Percentiles rank a stretch among this genome's conserved stretches.
phyloP scores from a whole-genome alignment of 371 early-diverging fungal genomes.

The Apophysomyces elegans region DNA sequence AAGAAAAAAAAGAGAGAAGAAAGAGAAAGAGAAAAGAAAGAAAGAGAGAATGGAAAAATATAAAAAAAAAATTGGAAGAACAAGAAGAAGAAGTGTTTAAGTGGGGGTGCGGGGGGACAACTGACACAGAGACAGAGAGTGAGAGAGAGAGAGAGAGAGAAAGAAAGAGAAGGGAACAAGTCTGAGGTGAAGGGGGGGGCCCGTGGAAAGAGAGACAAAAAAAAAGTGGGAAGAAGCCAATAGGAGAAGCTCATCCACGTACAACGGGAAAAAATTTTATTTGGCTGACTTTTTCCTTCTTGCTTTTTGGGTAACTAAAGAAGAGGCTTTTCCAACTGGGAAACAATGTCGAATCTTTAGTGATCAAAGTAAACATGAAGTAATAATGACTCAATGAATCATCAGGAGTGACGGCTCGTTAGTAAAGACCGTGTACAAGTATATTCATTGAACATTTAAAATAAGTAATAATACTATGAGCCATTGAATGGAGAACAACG shows the following conservation, averaged over 20 bases:
- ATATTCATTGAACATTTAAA: background rate
- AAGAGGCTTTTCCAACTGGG: background rate
- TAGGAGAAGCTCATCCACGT: background rate
- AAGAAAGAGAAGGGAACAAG: no score
- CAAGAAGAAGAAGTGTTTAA: constrained; percentile 1
- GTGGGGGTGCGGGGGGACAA: background rate
- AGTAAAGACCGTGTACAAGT: background rate
- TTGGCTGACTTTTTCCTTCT: background rate
- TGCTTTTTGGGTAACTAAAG: background rate
- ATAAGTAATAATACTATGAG: background rate
- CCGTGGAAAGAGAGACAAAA: no score
- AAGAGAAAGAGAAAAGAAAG: background rate
- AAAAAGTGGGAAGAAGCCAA: background rate
- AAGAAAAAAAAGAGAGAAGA: constrained; percentile 1
- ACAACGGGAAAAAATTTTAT: background rate
- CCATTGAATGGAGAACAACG: no score
- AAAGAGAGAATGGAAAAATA: constrained; percentile 1
- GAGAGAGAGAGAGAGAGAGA: background rate
- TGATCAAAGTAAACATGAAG: background rate
- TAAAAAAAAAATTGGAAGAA: constrained; percentile 9
- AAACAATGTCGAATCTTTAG: background rate
- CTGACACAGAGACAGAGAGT: background rate
- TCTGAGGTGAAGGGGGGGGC: no score
- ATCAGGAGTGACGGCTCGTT: background rate
- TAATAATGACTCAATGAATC: background rate